These are phyloP conservation scores for Cyberlindnera mycetangii DNA, from an alignment of 805 yeast genomes.

Conservation along the genomic window DNA sequence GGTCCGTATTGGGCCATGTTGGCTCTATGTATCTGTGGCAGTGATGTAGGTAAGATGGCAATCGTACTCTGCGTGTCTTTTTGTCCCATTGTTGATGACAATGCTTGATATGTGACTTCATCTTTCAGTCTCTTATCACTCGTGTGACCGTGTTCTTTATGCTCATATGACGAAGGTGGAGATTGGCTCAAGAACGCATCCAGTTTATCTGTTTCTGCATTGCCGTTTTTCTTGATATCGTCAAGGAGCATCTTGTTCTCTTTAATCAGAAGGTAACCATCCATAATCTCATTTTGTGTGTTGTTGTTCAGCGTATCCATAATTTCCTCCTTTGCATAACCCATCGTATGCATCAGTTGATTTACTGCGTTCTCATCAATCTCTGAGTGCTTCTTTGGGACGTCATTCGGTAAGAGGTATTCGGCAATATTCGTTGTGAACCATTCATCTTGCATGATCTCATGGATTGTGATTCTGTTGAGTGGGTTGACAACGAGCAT, in stretches of 20 bases:
- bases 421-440: constrained; percentile 78
- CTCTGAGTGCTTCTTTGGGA: constrained; percentile 29
- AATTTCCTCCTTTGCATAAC: constrained; percentile 83
- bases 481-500: constrained; percentile 95
- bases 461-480: constrained; percentile 88
- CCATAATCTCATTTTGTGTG: constrained; percentile 70
- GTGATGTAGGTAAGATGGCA: constrained; percentile 88
- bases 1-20: constrained; percentile 70
- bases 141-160: constrained; percentile 14
- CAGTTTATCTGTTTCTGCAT: constrained; percentile 39
- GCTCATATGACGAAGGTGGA: constrained; percentile 40
- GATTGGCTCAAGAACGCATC: constrained; percentile 59
- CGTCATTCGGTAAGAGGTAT: constrained; percentile 58
- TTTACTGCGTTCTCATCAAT: constrained; percentile 74
- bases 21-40: constrained; percentile 93
- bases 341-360: constrained; percentile 80
- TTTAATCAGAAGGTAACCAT: constrained; percentile 78
- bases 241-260: constrained; percentile 51
- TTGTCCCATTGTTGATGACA: constrained; percentile 27
- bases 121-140: constrained; percentile 25
- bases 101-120: constrained; percentile 33
- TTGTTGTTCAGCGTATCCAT: constrained; percentile 64
- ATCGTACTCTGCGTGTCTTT: constrained; percentile 62
- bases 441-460: constrained; percentile 94
- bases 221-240: constrained; percentile 11